These are phyloP conservation scores for Sclerotinia minor DNA, from an alignment of 2,329 filamentous ascomycete genomes.

Conservation along the genomic window DNA sequence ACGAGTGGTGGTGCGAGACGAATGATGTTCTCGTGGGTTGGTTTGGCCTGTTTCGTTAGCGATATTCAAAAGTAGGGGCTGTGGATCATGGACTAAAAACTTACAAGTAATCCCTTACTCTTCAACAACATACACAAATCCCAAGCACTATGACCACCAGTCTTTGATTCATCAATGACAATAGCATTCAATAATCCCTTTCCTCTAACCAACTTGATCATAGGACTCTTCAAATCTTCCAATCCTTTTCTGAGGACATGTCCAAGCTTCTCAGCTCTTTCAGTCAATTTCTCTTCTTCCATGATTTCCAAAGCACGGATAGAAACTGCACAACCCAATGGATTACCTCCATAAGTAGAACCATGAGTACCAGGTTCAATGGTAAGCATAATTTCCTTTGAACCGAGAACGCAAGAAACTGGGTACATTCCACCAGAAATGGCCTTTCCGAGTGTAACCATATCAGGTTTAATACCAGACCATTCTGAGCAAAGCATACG, in stretches of 20 bases:
- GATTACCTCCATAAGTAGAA: conserved; percentile 98
- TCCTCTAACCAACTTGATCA: conserved; percentile 81
- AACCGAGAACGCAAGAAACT: conserved; percentile 88
- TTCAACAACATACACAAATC: conserved; percentile 95
- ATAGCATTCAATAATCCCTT: conserved; percentile 96
- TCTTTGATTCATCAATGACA: conserved; percentile 87
- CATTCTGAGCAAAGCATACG: conserved; percentile 93
- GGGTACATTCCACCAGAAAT: conserved; percentile 99
- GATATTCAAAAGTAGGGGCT: neutral
- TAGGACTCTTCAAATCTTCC: conserved; percentile 70
- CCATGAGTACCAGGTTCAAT: conserved; percentile 96
- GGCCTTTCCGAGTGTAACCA: conserved; percentile 93
- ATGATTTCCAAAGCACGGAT: conserved; percentile 94
- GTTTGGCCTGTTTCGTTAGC: conserved; percentile 72
- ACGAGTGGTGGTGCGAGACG: conserved; percentile 94
- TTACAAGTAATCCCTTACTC: conserved; percentile 87
- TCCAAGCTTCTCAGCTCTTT: conserved; percentile 78
- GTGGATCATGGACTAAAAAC: conserved; percentile 40
- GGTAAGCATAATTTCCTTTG: conserved; percentile 90
- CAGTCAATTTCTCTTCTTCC: conserved; percentile 84
- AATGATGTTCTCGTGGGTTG: conserved; percentile 98
- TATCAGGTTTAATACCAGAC: conserved; percentile 91
- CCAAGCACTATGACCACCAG: conserved; percentile 87
- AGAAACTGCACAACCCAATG: conserved; percentile 89
- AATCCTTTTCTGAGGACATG: conserved; percentile 81